Evolutionary conservation across 805 yeast genomes (phyloP), one percentile per base, ranked within the genome.

Genomic region (Tetrapisispora fleetii): DNA sequence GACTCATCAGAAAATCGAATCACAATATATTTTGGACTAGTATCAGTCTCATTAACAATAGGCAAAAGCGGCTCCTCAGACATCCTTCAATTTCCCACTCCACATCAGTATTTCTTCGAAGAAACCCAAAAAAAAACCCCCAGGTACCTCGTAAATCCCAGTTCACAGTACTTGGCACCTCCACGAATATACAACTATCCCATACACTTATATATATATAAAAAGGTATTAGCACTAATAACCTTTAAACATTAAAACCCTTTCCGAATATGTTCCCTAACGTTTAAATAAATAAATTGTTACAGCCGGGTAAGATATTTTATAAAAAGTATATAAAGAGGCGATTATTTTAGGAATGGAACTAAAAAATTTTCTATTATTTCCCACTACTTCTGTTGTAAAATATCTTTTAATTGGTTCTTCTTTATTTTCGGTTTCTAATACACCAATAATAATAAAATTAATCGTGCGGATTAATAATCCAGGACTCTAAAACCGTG

Each of bases 401-500:
- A n/a, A n/a, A n/a, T n/a, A n/a, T n/a, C n/a, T n/a, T n/a, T n/a
- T n/a, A n/a, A n/a, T n/a, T n/a, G n/a, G n/a, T 21, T 28, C 28
- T 18, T 11, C 21, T 36, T 36, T n/a, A 14, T 18, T 39, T 39
- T 10, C 22, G n/a, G 22, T 17, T 24, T n/a, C n/a, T 32, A 24
- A 24, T 24, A 24, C 28, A 24, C 28, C 28, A 24, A 24, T 24
- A 24, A 24, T 24, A 24, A 24, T 24, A 24, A 24, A 10, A 53
- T 59, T 61, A 60, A 66, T 66, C 77, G 85, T 81, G 85, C 83
- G 85, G 83, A 78, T 60, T 60, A 60, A 55, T 54, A 75, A 78
- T 77, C 85, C 81, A 76, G 78, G 80, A 78, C 81, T 76, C 60
- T 73, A 74, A 67, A 67, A 68, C 81, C 86, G 86, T 80, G 86